Evolutionary conservation across 768 basidiomycete species (phyloP).

Genomic region (Mycena rebaudengoi): DNA sequence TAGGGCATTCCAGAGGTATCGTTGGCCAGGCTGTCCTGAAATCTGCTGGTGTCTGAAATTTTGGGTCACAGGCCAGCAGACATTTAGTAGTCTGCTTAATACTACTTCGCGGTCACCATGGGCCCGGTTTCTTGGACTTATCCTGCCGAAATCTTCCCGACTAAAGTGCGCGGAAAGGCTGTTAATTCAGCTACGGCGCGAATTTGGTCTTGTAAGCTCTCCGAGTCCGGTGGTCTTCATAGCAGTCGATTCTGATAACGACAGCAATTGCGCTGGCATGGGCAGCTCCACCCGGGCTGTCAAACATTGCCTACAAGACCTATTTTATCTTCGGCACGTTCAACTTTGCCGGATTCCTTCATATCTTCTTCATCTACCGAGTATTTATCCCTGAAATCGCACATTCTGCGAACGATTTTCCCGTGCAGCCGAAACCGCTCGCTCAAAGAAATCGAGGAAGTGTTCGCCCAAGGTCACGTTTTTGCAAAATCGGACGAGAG

Average conservation of each 20-base stretch:
- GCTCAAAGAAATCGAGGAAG: constrained; percentile 82
- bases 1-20: too few relatives aligned
- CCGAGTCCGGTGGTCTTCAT: too few relatives aligned
- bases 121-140: constrained; percentile 84
- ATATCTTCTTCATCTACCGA: constrained; percentile 80
- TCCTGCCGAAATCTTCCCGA: constrained; percentile 63
- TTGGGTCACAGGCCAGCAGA: too few relatives aligned
- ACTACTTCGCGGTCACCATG: constrained; percentile 76
- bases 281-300: constrained; percentile 76
- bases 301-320: constrained; percentile 74
- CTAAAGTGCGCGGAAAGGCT: constrained; percentile 69
- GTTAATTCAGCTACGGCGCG: constrained; percentile 59
- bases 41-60: too few relatives aligned
- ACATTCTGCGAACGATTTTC: too few relatives aligned
- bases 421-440: constrained; percentile 81
- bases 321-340: constrained; percentile 84
- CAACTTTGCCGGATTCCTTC: constrained; percentile 76
- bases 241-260: too few relatives aligned
- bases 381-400: too few relatives aligned
- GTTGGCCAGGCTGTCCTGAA: too few relatives aligned
- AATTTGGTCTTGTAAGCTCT: constrained; percentile 72
- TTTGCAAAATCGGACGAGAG: constrained; percentile 68
- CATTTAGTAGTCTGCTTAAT: too few relatives aligned
- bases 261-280: constrained; percentile 75
- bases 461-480: constrained; percentile 73